phyloP scores from a whole-genome alignment of 805 yeast genomes.

The Brettanomyces bruxellensis region DNA sequence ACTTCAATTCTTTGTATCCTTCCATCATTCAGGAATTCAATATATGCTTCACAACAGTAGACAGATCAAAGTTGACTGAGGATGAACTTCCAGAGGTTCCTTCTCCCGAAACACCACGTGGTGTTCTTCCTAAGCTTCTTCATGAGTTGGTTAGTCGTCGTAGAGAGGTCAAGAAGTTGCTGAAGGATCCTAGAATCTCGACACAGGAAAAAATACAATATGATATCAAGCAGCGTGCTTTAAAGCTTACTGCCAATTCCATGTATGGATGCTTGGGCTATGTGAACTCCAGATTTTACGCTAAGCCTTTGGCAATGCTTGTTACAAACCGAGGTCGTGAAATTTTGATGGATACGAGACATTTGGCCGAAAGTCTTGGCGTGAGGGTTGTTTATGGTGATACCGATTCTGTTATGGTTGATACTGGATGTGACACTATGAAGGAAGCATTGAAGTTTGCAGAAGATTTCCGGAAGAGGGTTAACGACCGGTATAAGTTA shows the following conservation, averaged over 20 bases:
- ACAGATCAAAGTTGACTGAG: constrained; percentile 39
- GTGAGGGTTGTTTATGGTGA: constrained; percentile 93
- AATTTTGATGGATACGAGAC: constrained; percentile 85
- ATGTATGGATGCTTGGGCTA: constrained; percentile 99
- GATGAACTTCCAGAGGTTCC: constrained; percentile 71
- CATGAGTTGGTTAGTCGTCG: constrained; percentile 84
- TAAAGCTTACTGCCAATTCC: constrained; percentile 96
- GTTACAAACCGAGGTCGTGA: constrained; percentile 95
- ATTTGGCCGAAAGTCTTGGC: constrained; percentile 77
- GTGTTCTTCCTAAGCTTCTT: constrained; percentile 80
- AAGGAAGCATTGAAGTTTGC: constrained; percentile 77
- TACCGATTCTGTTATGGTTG: constrained; percentile 98
- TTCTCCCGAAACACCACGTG: constrained; percentile 44
- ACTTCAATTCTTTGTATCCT: constrained; percentile 94
- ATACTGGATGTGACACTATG: constrained; percentile 66
- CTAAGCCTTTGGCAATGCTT: constrained; percentile 91
- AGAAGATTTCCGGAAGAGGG: constrained; percentile 70
- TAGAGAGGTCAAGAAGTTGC: constrained; percentile 78
- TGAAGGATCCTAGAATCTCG: constrained; percentile 65
- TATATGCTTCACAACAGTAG: constrained; percentile 94
- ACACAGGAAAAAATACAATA: constrained; percentile 67
- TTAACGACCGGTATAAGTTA: constrained; percentile 79
- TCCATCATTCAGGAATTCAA: constrained; percentile 95
- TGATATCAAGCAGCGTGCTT: constrained; percentile 93
- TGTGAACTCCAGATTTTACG: constrained; percentile 85